Base-by-base conservation (phyloP, 768 basidiomycete genomes). In the Postia placenta region DNA sequence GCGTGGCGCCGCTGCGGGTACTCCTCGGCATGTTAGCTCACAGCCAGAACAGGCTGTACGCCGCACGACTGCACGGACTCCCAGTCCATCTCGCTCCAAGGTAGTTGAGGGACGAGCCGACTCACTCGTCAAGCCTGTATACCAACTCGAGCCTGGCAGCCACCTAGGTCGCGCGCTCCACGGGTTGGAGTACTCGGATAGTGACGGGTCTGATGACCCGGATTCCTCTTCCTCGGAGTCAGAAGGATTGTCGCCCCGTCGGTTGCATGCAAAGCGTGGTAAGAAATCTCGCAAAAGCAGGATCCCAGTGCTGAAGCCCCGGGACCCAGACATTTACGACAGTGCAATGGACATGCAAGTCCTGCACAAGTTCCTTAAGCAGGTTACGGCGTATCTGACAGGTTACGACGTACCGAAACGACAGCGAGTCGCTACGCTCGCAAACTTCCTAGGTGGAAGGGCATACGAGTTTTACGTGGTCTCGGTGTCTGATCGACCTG, bases 401-500 rank as follows among this genome's bases (percentile, higher is more conserved):
- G 55, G 30, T 1, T 53, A 45, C 23, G n/a, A 35, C 17, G 17
- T 53, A 1, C 15, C 35, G 1, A 4, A 20, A 15, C 4, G 4
- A 1, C 42, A 37, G 42, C 28, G 35, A 2, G 45, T 24, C 33
- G 25, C 36, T 2, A 38, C 45, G 11, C 9, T 49, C 0, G 48
- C 52, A 0, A 36, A 61, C 11, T 72, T 56, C 57, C 51, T 75
- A 3, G 61, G 49, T 0, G 67, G 61, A 0, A 57, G 56, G 0
- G 70, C 69, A 0, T 62, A 64, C 41, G 53, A 52, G 7, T 66
- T 63, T 43, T 64, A 53, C 49, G 58, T 57, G 35, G 58, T 52
- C 15, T 43, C 56, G 19, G 56, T 65, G 5, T 33, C 30, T 33
- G 15, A 33, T 7, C 33, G 51, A 0, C 56, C 51, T 0, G 38